Percentiles rank a stretch among this genome's conserved stretches.
Conservation (phyloP, 2,329 filamentous ascomycete species). For the Dothideomycetes sp. region DNA sequence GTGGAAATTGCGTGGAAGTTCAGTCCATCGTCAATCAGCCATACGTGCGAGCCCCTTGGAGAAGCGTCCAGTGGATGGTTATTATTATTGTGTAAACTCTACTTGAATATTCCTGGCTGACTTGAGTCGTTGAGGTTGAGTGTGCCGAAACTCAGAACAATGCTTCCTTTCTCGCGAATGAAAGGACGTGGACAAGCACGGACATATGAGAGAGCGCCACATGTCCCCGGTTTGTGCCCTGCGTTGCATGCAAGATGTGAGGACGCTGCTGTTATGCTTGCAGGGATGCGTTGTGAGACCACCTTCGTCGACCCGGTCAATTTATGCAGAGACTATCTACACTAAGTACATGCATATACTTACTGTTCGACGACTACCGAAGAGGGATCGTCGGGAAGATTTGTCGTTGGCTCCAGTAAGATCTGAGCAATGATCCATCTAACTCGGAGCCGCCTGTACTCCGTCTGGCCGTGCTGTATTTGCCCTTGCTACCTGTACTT, state of each 20-base stretch:
- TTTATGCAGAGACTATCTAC: slow-evolving; percentile 6
- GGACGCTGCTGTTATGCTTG: background rate
- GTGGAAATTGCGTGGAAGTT: too few species aligned
- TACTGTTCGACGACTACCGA: slow-evolving; percentile 11
- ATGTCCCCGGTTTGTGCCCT: background rate
- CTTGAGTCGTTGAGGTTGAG: slow-evolving; percentile 12
- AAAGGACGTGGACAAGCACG: slow-evolving; percentile 7
- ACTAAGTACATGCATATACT: too few species aligned
- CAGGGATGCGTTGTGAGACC: slow-evolving; percentile 1
- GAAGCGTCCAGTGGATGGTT: too few species aligned
- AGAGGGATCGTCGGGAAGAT: slow-evolving; percentile 2
- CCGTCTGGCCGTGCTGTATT: background rate
- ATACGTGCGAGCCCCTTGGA: too few species aligned
- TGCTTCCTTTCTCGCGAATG: slow-evolving; percentile 8
- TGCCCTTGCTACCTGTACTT: too few species aligned
- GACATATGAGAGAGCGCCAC: slow-evolving; percentile 8
- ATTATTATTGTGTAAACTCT: too few species aligned
- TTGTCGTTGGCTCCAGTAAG: slow-evolving; percentile 7
- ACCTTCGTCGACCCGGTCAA: slow-evolving; percentile 1
- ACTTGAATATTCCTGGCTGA: too few species aligned
- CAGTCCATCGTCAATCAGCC: too few species aligned
- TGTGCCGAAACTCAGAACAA: slow-evolving; percentile 10
- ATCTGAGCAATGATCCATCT: slow-evolving; percentile 7
- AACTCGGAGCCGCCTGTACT: slow-evolving; percentile 2
- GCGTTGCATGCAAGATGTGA: background rate